Evolutionary conservation across 116 monocot genomes (phyloP).

Genomic region (Dioscorea cayenensis): DNA sequence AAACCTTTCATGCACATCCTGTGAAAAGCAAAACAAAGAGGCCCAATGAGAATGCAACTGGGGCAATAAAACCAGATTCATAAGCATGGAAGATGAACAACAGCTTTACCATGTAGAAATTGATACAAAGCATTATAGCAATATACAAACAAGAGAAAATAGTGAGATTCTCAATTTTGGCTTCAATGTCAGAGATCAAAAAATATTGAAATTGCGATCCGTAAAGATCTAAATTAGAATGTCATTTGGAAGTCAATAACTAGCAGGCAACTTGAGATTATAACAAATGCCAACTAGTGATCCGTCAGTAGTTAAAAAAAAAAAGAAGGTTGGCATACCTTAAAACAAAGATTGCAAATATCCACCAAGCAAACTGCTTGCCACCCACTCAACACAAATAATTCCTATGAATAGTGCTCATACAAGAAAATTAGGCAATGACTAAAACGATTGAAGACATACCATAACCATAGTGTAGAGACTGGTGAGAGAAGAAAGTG

Average conservation of each 20-base stretch:
- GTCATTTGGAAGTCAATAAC: neutral
- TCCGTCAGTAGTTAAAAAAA: too few species aligned
- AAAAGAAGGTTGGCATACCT: too few species aligned
- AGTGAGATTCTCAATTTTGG: too few species aligned
- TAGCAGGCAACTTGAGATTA: neutral
- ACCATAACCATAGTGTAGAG: constrained; percentile 98
- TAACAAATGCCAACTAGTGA: neutral
- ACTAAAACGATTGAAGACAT: constrained; percentile 1
- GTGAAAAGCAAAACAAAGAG: constrained; percentile 11
- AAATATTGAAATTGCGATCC: neutral
- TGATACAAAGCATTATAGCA: too few species aligned
- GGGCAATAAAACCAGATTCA: neutral
- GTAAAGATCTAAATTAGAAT: neutral
- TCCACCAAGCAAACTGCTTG: too few species aligned
- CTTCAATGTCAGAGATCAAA: too few species aligned
- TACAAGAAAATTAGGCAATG: too few species aligned
- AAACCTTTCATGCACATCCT: constrained; percentile 98
- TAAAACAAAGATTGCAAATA: too few species aligned
- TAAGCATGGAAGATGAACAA: neutral
- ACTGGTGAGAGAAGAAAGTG: constrained; percentile 79
- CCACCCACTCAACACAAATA: neutral
- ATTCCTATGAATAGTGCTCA: neutral
- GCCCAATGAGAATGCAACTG: neutral
- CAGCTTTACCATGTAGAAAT: neutral
- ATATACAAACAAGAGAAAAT: too few species aligned